phyloP scores from a whole-genome alignment of 768 basidiomycete genomes.

The Pleurotus djamor region DNA sequence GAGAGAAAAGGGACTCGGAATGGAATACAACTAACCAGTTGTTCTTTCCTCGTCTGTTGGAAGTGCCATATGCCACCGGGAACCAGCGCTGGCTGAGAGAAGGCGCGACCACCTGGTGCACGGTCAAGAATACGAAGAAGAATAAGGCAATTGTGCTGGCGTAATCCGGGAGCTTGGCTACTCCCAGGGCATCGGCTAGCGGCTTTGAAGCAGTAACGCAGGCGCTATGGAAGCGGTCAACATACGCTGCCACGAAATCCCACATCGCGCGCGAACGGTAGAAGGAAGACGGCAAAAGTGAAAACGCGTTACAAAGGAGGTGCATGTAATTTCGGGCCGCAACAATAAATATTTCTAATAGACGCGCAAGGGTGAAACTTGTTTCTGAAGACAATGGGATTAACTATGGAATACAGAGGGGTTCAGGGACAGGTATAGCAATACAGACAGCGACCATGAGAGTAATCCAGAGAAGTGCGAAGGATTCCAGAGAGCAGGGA shows the following conservation, averaged over 20 bases:
- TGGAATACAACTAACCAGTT: conserved; percentile 49
- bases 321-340: background rate
- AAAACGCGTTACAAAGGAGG: background rate
- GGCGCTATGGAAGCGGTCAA: background rate
- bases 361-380: background rate
- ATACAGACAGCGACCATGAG: background rate
- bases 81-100: conserved; percentile 43
- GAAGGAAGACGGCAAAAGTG: background rate
- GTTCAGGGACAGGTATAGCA: too few species aligned
- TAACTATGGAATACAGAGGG: background rate
- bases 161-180: conserved; percentile 54
- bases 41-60: conserved; percentile 44
- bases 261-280: background rate
- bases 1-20: background rate
- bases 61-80: conserved; percentile 46
- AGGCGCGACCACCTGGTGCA: conserved; percentile 62
- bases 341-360: background rate
- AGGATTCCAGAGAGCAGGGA: background rate
- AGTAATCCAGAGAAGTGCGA: background rate
- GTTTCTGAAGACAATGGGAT: background rate
- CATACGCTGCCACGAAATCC: background rate
- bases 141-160: conserved; percentile 53
- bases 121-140: conserved; percentile 51
- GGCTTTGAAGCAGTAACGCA: conserved; percentile 1
- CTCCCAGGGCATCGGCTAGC: conserved; percentile 28